Evolutionary conservation across 805 yeast species (phyloP).

Genomic region (Pichia nanzhaoensis): DNA sequence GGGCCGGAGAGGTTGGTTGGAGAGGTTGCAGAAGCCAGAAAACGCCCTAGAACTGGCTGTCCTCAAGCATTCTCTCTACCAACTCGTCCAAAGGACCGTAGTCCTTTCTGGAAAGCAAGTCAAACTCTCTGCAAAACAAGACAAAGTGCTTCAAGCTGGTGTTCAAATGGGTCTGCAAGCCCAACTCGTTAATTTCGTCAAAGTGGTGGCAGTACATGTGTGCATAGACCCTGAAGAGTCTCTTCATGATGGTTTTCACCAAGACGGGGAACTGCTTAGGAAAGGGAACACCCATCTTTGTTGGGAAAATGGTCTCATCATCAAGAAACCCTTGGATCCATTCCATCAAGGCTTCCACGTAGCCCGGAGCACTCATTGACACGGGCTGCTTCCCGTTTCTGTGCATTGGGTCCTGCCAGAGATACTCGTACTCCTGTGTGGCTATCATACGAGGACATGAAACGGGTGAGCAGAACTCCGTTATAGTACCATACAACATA

Average conservation of each 20-base stretch:
- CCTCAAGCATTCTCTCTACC: constrained; percentile 59
- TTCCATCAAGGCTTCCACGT: constrained; percentile 85
- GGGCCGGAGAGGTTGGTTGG: too few relatives aligned
- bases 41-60: constrained; percentile 15
- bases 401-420: constrained; percentile 81
- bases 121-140: constrained; percentile 78
- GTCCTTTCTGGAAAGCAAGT: constrained; percentile 69
- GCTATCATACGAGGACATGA: constrained; percentile 98
- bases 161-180: constrained; percentile 85
- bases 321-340: constrained; percentile 95
- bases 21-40: too few relatives aligned
- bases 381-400: constrained; percentile 61
- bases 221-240: constrained; percentile 91
- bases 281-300: constrained; percentile 86
- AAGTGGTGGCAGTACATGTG: constrained; percentile 98
- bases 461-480: constrained; percentile 93
- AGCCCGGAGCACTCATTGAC: constrained; percentile 89
- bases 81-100: constrained; percentile 89
- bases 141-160: constrained; percentile 93
- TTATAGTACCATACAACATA: constrained; percentile 92
- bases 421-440: constrained; percentile 90
- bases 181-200: constrained; percentile 88
- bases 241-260: constrained; percentile 80
- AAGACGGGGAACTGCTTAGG: constrained; percentile 75
- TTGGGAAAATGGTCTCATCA: constrained; percentile 84